Evolutionary conservation across 192 early-diverging fungal species (phyloP), one percentile per base, ranked within the genome.

Genomic region (Backusella parvicylindrica): DNA sequence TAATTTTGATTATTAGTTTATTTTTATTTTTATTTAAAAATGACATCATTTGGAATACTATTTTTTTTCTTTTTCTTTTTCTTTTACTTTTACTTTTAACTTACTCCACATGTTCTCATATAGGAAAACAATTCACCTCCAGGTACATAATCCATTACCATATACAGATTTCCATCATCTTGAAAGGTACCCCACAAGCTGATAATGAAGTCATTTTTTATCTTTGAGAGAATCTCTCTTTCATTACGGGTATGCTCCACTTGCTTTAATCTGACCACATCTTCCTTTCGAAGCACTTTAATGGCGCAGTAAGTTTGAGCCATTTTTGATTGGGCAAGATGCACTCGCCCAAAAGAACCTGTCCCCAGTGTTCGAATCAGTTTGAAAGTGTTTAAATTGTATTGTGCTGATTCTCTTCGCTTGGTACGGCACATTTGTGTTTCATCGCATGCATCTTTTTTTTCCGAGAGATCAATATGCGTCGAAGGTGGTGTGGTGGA

Each of bases 221-320:
- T 89, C 70, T 88, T 85, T 53, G 91, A 91, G 7, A 98, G 86
- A 69, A 98, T 96, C 43, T 86, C 85, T 80, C 92, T 91, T 82
- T 98, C 97, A 85, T 96, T 97, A 79, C 96, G 92, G 66, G 93
- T 97, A 77, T 98, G 95, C 82, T 98, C 96, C n/a, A 98, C 95
- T 76, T 98, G 97, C 82, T 94, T 94, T 76, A 94, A 86, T 37
- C 92, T 90, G 56, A 98, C 95, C 8, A 98, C 92, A 66, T 98
- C 95, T 70, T 88, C 76, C 80, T 98, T 98, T 68, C 92, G 90
- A 71, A 98, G 86, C 6, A 95, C 95, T 77, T 98, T 97, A 91
- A 97, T 96, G 12, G 97, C 95, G 77, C 94, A 96, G 83, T 92
- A 95, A 72, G 90, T 87, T 33, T 90, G 89, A 31, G 90, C 94